phyloP scores from a whole-genome alignment of 495 filamentous ascomycete genomes.

The Geopyxis carbonaria region DNA sequence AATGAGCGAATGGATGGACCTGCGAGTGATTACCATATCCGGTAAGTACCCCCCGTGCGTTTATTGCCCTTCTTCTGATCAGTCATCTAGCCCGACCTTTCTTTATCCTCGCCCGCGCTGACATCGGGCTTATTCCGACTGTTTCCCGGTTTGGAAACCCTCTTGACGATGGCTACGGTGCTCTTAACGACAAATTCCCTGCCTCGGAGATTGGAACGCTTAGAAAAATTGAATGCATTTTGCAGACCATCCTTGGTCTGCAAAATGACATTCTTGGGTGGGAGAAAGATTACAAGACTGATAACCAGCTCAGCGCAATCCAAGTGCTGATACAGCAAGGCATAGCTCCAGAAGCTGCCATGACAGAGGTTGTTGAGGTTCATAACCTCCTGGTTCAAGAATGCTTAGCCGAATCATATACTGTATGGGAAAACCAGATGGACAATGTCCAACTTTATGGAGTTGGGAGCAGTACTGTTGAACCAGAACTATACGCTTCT shows the following conservation, averaged over 20 bases:
- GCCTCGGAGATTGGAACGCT: constrained; percentile 10
- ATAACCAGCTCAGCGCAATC: constrained; percentile 18
- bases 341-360: constrained; percentile 7
- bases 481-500: neutral
- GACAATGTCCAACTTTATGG: too few species aligned
- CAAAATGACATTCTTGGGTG: constrained; percentile 25
- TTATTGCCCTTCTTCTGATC: neutral
- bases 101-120: constrained; percentile 22
- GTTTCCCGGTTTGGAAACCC: constrained; percentile 20
- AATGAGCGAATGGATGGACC: constrained; percentile 20
- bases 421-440: constrained; percentile 3
- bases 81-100: constrained; percentile 20
- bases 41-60: constrained; percentile 7
- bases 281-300: constrained; percentile 17
- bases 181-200: neutral
- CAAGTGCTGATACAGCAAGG: constrained; percentile 17
- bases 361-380: constrained; percentile 13
- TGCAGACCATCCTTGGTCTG: constrained; percentile 21
- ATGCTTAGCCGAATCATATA: constrained; percentile 1
- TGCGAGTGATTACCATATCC: constrained; percentile 24
- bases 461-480: too few species aligned
- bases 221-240: constrained; percentile 16
- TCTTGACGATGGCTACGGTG: constrained; percentile 6
- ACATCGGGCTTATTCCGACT: constrained; percentile 13
- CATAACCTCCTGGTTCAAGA: constrained; percentile 20